Evolutionary conservation across 495 filamentous ascomycete species (phyloP).

Genomic region (Pseudevernia furfuracea): DNA sequence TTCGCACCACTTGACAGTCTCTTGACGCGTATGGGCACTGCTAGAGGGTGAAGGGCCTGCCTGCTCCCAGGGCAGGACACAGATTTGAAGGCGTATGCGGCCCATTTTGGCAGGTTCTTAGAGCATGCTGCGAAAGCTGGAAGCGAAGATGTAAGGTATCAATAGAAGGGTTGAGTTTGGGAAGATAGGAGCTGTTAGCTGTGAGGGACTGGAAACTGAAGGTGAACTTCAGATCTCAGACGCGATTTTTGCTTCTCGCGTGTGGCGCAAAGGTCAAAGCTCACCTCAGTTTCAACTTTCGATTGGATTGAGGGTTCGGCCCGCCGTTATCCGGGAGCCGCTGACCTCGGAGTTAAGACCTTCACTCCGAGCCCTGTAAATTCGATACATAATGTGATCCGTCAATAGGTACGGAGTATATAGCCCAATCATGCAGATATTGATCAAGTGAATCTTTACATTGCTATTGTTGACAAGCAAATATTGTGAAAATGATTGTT

Average conservation of each 20-base stretch:
- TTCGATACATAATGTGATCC: too few relatives aligned
- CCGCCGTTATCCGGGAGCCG: not conserved
- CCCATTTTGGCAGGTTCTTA: constrained; percentile 9
- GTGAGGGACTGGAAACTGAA: not conserved
- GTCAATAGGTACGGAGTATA: too few relatives aligned
- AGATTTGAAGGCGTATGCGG: constrained; percentile 23
- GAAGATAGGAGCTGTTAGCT: not conserved
- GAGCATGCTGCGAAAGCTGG: constrained; percentile 4
- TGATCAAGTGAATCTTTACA: too few relatives aligned
- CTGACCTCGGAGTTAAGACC: not conserved
- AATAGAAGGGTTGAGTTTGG: not conserved
- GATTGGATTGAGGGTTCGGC: not conserved
- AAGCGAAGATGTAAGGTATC: not conserved
- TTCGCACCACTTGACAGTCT: constrained; percentile 18
- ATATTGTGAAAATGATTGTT: too few relatives aligned
- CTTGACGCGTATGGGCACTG: constrained; percentile 16
- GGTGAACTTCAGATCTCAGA: not conserved
- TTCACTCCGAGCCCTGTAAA: too few relatives aligned
- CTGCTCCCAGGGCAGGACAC: constrained; percentile 17
- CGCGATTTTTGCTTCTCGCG: constrained; percentile 6
- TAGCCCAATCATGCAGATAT: too few relatives aligned
- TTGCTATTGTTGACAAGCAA: too few relatives aligned
- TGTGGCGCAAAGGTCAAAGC: constrained; percentile 1
- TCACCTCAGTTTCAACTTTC: constrained; percentile 9
- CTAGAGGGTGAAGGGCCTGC: not conserved